phyloP scores from a whole-genome alignment of 2,329 filamentous ascomycete genomes.

The Aplosporella prunicola region DNA sequence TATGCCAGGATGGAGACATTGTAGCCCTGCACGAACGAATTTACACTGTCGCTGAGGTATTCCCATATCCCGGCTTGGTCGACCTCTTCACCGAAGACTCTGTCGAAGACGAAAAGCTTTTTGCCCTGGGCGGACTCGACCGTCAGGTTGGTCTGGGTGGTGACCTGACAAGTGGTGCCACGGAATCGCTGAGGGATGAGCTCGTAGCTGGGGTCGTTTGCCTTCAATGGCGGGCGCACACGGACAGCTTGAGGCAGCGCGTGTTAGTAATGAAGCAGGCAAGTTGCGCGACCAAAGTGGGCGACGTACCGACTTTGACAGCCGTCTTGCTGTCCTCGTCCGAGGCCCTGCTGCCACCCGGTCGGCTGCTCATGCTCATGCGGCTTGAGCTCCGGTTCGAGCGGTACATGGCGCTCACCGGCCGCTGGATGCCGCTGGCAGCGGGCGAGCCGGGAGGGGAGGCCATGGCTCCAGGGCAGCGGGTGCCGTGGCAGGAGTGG shows the following conservation, averaged over 20 bases:
- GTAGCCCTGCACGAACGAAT: conserved; percentile 87
- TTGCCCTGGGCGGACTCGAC: conserved; percentile 80
- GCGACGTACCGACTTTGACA: conserved; percentile 87
- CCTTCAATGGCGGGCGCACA: conserved; percentile 74
- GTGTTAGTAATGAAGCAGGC: conserved; percentile 17
- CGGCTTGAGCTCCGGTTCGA: conserved; percentile 72
- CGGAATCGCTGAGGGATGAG: conserved; percentile 94
- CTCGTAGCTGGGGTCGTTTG: conserved; percentile 83
- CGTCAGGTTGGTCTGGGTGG: conserved; percentile 70
- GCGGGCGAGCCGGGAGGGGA: conserved; percentile 31
- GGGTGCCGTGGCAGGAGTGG: neutral
- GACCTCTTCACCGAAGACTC: conserved; percentile 77
- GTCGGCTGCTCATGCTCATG: conserved; percentile 73
- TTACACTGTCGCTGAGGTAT: conserved; percentile 82
- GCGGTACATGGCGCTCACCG: conserved; percentile 72
- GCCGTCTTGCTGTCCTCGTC: conserved; percentile 86
- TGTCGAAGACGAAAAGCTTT: conserved; percentile 94
- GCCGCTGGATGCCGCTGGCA: conserved; percentile 45
- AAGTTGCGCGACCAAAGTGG: conserved; percentile 8
- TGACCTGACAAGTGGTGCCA: conserved; percentile 82
- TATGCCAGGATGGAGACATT: conserved; percentile 97
- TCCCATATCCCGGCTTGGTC: conserved; percentile 89
- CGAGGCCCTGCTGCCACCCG: conserved; percentile 67
- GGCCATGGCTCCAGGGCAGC: conserved; percentile 11
- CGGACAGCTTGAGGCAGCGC: conserved; percentile 60